phyloP scores from a whole-genome alignment of 2,329 filamentous ascomycete species.

The Hymenoscyphus linearis region DNA sequence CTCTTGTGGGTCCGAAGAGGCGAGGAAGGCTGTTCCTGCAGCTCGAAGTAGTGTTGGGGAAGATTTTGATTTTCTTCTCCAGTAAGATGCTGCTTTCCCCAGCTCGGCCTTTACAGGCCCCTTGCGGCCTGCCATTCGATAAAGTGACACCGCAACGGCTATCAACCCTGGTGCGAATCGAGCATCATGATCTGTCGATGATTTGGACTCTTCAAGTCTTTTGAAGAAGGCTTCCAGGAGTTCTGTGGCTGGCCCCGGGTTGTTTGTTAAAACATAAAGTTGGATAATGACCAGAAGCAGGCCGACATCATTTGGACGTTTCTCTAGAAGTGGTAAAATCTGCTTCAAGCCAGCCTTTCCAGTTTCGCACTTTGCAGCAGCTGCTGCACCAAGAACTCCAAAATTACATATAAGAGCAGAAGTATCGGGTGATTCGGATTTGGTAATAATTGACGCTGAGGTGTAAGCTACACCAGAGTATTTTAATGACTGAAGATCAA shows the following conservation, averaged over 20 bases:
- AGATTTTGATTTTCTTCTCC: conserved; percentile 59
- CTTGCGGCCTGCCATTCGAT: conserved; percentile 69
- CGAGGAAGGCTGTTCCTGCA: conserved; percentile 76
- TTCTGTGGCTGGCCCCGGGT: conserved; percentile 67
- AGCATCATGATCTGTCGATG: conserved; percentile 56
- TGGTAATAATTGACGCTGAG: conserved; percentile 41
- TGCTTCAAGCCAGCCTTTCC: conserved; percentile 65
- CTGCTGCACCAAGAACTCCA: conserved; percentile 67
- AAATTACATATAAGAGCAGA: conserved; percentile 48
- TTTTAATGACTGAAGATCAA: conserved; percentile 64
- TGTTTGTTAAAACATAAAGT: conserved; percentile 68
- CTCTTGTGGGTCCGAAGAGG: conserved; percentile 65
- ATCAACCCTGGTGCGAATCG: conserved; percentile 83
- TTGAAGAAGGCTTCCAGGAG: conserved; percentile 71
- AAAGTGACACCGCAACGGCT: conserved; percentile 72
- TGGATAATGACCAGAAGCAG: conserved; percentile 76
- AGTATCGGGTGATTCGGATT: conserved; percentile 42
- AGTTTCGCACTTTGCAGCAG: conserved; percentile 57
- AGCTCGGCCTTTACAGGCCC: conserved; percentile 67
- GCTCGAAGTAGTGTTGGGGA: conserved; percentile 68
- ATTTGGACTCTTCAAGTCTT: conserved; percentile 58
- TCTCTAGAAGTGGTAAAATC: conserved; percentile 64
- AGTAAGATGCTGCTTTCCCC: conserved; percentile 73
- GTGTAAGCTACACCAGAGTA: conserved; percentile 52
- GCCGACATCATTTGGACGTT: conserved; percentile 73